These are phyloP conservation scores for Eucalyptus polybractea DNA, from an alignment of 345 rosid species.

Conservation along the genomic window DNA sequence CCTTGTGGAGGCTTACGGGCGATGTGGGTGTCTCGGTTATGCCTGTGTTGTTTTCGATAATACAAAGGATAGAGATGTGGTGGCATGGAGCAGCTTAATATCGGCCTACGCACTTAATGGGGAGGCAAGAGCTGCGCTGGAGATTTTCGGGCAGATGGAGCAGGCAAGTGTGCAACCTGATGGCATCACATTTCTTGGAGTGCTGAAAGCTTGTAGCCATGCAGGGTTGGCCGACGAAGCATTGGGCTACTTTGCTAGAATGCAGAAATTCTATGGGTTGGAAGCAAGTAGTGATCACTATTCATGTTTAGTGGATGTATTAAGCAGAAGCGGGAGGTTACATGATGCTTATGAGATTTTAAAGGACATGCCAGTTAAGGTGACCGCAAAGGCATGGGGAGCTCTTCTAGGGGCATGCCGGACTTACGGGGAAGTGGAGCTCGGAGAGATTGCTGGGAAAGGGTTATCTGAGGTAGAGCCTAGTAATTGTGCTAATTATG, in stretches of 20 bases:
- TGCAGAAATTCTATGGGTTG: background rate
- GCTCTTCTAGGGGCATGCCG: background rate
- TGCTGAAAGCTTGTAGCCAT: conserved; percentile 60
- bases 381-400: background rate
- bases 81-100: conserved; percentile 62
- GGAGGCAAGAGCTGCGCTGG: conserved; percentile 32
- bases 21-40: background rate
- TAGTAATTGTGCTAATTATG: background rate
- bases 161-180: conserved; percentile 31
- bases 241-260: background rate
- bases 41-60: background rate
- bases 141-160: conserved; percentile 45
- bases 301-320: background rate
- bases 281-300: background rate
- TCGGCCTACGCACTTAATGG: conserved; percentile 60
- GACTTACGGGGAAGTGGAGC: background rate
- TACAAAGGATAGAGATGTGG: conserved; percentile 22
- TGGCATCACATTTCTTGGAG: conserved; percentile 41
- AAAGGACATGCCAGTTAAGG: background rate
- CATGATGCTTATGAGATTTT: background rate
- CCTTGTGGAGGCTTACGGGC: background rate
- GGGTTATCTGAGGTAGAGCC: background rate
- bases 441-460: background rate
- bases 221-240: conserved; percentile 58
- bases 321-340: background rate